Base-by-base conservation (phyloP, 2,329 filamentous ascomycete species). In the Exophiala phaeomuriformis region DNA sequence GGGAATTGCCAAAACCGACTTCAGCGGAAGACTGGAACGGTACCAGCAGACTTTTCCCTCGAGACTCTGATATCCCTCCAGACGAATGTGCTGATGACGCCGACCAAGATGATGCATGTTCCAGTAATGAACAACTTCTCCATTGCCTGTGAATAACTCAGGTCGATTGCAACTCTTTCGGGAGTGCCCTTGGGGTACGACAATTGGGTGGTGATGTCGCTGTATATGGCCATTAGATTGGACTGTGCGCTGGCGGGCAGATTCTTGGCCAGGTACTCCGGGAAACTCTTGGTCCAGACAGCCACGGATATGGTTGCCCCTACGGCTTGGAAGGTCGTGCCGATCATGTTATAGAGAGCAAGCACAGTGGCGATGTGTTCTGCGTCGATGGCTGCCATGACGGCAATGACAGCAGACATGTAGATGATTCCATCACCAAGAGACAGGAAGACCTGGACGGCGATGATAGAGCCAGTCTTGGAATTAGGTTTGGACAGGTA, bases 91-190 rank as follows among this genome's bases (percentile, higher is more conserved):
- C 27, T 7, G 75, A 37, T 28, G n/a, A 42, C 39, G 6, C 39
- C 39, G 39, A 42, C 12, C 6, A 2, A 9, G 39, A 42, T 42
- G 39, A 42, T 42, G 12, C 9, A 42, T 6, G 39, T 42, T 42
- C 9, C 43, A 7, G 43, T 31, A 19, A 46, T 75, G 42, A 84
- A 66, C 12, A 84, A 70, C 55, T 75, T 77, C 30, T 75, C 75
- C 78, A 84, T 83, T 2, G 80, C 82, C 66, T 84, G 80, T 64
- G 83, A 78, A 57, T 86, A 86, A 1, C 81, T 77, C 33, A 72
- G 73, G 54, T 81, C 76, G 55, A 87, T 85, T 0, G 76, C 81
- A 5, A 70, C 64, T 3, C 83, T 68, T 10, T 73, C 75, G 0
- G 74, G 69, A 2, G 67, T 75, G 1, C 79, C 80, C 29, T 72